Conservation (phyloP, 108 stramenopile species). For the Conticribra guillardii region DNA sequence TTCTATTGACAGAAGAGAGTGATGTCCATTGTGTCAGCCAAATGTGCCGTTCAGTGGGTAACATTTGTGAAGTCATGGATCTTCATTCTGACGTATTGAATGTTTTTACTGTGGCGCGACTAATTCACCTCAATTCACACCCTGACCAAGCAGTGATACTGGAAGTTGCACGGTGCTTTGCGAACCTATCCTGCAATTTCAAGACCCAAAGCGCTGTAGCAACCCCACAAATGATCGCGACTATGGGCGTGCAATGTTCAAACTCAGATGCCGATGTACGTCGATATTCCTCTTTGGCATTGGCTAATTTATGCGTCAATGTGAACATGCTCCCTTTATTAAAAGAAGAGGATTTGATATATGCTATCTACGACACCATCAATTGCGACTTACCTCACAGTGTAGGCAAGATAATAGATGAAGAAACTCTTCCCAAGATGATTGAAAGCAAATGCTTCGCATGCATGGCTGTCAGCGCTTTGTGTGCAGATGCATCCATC, state of each 20-base stretch:
- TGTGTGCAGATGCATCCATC: conserved; percentile 41
- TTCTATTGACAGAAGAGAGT: conserved; percentile 14
- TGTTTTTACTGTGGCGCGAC: conserved; percentile 16
- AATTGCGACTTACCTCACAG: not conserved
- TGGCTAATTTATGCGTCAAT: conserved; percentile 61
- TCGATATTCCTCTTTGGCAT: conserved; percentile 59
- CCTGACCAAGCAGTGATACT: conserved; percentile 15
- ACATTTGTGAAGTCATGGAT: conserved; percentile 64
- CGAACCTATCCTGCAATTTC: conserved; percentile 68
- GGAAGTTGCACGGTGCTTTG: conserved; percentile 57
- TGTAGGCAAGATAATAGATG: not conserved
- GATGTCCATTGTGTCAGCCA: conserved; percentile 36
- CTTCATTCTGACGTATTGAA: conserved; percentile 26
- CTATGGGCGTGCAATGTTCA: conserved; percentile 17
- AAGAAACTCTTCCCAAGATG: not conserved
- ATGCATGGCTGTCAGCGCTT: conserved; percentile 73
- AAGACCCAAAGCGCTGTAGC: conserved; percentile 52
- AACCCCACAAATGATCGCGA: conserved; percentile 48
- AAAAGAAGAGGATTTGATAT: conserved; percentile 17
- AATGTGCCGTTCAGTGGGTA: conserved; percentile 70
- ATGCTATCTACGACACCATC: conserved; percentile 3
- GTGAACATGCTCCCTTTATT: conserved; percentile 42
- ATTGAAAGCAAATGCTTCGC: conserved; percentile 67
- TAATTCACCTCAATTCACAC: conserved; percentile 23
- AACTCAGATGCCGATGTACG: conserved; percentile 51